Conservation (phyloP, 306 rosid genomes). For the Rosa multiflora region DNA sequence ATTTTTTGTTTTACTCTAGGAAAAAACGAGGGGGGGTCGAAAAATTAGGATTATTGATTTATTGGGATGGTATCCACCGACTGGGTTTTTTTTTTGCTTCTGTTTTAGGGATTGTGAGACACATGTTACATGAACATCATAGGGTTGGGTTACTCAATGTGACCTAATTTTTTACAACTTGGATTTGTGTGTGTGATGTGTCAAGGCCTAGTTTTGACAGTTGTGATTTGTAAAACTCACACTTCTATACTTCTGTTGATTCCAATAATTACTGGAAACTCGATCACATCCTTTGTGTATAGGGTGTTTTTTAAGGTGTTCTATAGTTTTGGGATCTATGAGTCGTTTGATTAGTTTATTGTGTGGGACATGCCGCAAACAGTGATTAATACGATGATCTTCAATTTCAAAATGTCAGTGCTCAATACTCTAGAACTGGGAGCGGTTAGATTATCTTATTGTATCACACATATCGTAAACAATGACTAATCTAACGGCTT, state of each 20-base stretch:
- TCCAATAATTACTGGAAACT: neutral
- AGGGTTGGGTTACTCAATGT: slow-evolving; percentile 4
- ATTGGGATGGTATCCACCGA: neutral
- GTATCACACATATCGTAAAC: neutral
- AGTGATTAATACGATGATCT: too few relatives aligned
- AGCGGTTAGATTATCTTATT: neutral
- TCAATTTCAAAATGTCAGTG: too few relatives aligned
- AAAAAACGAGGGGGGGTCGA: neutral
- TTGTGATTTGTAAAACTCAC: neutral
- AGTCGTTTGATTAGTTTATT: neutral
- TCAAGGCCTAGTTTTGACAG: neutral
- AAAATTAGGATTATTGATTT: neutral
- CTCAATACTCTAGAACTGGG: rapidly evolving
- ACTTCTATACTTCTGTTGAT: neutral
- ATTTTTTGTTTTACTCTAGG: slow-evolving; percentile 27
- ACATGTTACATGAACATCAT: slow-evolving; percentile 3
- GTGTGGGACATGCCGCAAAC: rapidly evolving
- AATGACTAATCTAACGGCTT: neutral
- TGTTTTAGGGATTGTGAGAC: neutral
- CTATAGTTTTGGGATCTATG: too few relatives aligned
- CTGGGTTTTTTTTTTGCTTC: neutral
- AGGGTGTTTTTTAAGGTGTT: too few relatives aligned
- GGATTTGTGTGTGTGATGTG: neutral
- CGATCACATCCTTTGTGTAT: neutral
- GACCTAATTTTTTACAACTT: slow-evolving; percentile 1